phyloP scores from a whole-genome alignment of 2,329 filamentous ascomycete species.

The Penicillium italicum region DNA sequence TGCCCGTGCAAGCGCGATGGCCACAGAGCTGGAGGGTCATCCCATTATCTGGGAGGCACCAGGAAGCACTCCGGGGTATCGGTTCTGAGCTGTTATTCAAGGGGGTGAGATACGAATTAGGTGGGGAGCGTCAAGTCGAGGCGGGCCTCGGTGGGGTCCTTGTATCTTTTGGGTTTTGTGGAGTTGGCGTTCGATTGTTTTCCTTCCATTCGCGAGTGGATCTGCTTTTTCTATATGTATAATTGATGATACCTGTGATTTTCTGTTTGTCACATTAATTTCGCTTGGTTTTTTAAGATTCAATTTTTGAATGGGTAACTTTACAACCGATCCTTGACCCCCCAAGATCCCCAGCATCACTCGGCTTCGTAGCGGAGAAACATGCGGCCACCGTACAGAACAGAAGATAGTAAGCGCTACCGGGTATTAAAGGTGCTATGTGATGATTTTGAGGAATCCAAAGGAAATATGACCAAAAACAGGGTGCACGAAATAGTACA shows the following conservation, averaged over 20 bases:
- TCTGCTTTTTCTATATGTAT: background rate
- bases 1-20: background rate
- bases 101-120: background rate
- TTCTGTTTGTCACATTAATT: background rate
- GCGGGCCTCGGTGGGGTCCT: background rate
- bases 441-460: background rate
- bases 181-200: background rate
- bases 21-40: slow-evolving; percentile 20
- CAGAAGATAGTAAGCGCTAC: background rate
- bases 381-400: background rate
- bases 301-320: background rate
- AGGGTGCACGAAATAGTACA: background rate
- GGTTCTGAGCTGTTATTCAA: background rate
- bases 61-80: background rate
- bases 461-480: background rate
- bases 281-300: background rate
- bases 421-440: background rate
- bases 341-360: background rate
- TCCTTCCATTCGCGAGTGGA: background rate
- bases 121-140: background rate
- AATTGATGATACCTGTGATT: background rate
- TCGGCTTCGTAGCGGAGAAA: background rate
- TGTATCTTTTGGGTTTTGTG: background rate
- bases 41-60: slow-evolving; percentile 5
- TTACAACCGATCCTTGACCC: background rate